Percentiles rank a stretch among this genome's conserved stretches.
Conservation (phyloP, 805 yeast species). For the Blastobotrys robertii region DNA sequence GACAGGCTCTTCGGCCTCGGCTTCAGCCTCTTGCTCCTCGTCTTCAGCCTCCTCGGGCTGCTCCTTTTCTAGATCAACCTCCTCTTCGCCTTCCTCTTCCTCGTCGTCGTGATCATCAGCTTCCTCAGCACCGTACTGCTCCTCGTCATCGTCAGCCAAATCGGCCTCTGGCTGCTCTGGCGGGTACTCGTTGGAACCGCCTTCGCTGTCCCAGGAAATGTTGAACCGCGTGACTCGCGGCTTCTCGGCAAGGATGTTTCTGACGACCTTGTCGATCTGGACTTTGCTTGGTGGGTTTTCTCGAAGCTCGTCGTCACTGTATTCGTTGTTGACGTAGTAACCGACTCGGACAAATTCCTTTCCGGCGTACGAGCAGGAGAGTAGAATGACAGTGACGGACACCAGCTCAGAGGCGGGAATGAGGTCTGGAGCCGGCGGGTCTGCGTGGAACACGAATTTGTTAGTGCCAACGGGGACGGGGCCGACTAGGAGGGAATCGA, state of each 20-base stretch:
- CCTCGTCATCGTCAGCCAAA: conserved; percentile 52
- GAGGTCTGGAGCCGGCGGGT: conserved; percentile 91
- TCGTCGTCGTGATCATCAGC: conserved; percentile 27
- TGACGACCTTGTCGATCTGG: conserved; percentile 85
- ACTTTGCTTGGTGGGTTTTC: conserved; percentile 92
- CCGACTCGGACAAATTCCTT: conserved; percentile 96
- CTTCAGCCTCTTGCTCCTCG: conserved; percentile 37
- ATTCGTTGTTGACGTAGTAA: conserved; percentile 94
- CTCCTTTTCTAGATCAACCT: conserved; percentile 25
- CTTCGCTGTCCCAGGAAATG: conserved; percentile 90
- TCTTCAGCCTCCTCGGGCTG: conserved; percentile 22
- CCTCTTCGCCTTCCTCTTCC: conserved; percentile 51
- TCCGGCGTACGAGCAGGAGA: conserved; percentile 88
- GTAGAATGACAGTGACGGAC: conserved; percentile 84
- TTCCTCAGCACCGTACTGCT: conserved; percentile 31
- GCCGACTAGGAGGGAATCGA: conserved; percentile 94
- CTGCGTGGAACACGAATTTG: conserved; percentile 86
- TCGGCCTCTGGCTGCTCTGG: conserved; percentile 66
- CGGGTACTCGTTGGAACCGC: conserved; percentile 54
- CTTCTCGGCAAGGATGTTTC: conserved; percentile 92
- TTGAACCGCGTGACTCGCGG: conserved; percentile 96
- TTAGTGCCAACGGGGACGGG: conserved; percentile 98
- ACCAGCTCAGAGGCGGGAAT: conserved; percentile 95
- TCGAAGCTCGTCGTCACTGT: conserved; percentile 83
- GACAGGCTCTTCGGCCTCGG: conserved; percentile 34